Evolutionary conservation across 768 basidiomycete genomes (phyloP).

Genomic region (Leccinum longicurvipes): DNA sequence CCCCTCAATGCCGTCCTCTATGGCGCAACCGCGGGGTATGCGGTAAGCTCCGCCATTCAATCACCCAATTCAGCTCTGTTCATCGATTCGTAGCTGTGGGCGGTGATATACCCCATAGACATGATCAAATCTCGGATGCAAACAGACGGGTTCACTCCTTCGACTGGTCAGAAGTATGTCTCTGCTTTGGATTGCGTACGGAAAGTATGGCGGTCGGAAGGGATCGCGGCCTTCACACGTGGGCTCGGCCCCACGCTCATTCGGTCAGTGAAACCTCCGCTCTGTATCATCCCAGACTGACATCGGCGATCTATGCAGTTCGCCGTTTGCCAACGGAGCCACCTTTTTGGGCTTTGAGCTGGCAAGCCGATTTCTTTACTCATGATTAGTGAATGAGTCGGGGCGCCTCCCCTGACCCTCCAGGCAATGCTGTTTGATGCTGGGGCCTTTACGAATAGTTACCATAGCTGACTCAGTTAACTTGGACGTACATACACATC

Average conservation of each 20-base stretch:
- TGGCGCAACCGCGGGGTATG: constrained; percentile 91
- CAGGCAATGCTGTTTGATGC: not conserved
- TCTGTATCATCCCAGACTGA: constrained; percentile 6
- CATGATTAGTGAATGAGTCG: constrained; percentile 11
- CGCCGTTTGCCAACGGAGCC: constrained; percentile 73
- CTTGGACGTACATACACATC: constrained; percentile 2
- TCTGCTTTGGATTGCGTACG: constrained; percentile 81
- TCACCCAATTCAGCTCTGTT: constrained; percentile 2
- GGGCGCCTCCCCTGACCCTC: not conserved
- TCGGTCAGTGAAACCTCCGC: constrained; percentile 48
- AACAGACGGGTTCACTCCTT: constrained; percentile 80
- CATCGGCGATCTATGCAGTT: not conserved
- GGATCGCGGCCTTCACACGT: constrained; percentile 80
- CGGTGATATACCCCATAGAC: constrained; percentile 92
- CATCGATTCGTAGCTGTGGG: constrained; percentile 61
- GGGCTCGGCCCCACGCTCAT: constrained; percentile 93
- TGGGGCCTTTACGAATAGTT: constrained; percentile 1
- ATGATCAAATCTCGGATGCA: constrained; percentile 97
- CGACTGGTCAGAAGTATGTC: constrained; percentile 77
- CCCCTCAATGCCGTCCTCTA: constrained; percentile 78
- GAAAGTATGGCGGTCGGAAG: constrained; percentile 81
- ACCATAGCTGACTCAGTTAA: not conserved
- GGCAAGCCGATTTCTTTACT: constrained; percentile 69
- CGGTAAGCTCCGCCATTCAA: constrained; percentile 45
- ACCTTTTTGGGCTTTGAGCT: constrained; percentile 97